phyloP scores from a whole-genome alignment of 306 rosid genomes.

The Lathyrus sativus region DNA sequence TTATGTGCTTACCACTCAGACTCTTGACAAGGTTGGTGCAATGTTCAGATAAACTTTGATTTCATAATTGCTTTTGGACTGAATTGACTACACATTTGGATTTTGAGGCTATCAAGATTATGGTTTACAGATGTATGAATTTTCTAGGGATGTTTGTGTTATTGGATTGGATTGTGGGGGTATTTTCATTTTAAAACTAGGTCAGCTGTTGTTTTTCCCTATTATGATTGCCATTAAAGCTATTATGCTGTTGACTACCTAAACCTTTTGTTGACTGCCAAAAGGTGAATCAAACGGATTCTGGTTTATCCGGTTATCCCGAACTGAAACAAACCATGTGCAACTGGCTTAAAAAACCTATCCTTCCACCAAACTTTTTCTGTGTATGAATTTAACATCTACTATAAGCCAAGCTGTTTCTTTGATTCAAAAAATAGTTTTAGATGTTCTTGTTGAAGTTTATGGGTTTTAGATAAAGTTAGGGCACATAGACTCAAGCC shows the following conservation, averaged over 20 bases:
- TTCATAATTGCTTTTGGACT: conserved; percentile 22
- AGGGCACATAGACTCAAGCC: not conserved
- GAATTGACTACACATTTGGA: not conserved
- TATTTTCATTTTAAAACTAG: not conserved
- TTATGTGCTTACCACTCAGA: conserved; percentile 92
- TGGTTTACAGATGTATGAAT: not conserved
- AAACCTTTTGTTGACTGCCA: too few relatives aligned
- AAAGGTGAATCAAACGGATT: not conserved
- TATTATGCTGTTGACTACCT: conserved; percentile 1
- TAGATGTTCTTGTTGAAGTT: not conserved
- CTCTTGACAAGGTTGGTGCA: conserved; percentile 89
- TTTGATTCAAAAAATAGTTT: not conserved
- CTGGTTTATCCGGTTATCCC: not conserved
- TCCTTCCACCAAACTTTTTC: not conserved
- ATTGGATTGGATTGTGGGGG: not conserved
- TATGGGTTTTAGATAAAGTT: not conserved
- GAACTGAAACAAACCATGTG: not conserved
- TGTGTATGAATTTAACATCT: not conserved
- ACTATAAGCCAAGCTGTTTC: not conserved
- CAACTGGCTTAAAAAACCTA: not conserved
- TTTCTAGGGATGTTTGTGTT: not conserved
- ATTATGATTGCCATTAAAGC: not conserved
- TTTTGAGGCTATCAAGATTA: conserved; percentile 1
- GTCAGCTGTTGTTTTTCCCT: conserved; percentile 7
- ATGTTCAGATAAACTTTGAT: not conserved